Evolutionary conservation across 1,284 basidiomycete species (phyloP).

Genomic region (Schizophyllum commune): DNA sequence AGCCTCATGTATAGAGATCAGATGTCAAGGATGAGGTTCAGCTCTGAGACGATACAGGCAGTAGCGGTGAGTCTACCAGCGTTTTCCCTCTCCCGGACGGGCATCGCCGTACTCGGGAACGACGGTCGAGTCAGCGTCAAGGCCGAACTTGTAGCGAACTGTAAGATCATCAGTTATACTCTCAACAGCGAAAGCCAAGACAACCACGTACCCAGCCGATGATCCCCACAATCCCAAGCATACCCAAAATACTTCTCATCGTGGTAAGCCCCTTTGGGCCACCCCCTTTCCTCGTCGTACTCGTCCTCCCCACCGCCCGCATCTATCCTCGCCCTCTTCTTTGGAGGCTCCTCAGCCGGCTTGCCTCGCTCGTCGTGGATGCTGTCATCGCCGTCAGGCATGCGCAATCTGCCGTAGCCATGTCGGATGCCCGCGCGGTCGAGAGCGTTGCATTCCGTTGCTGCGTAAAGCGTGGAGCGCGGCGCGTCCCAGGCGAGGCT

Average conservation of each 20-base stretch:
- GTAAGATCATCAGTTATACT: not conserved
- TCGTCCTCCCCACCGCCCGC: slow-evolving; percentile 2
- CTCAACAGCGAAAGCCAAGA: not conserved
- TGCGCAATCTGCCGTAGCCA: slow-evolving; percentile 24
- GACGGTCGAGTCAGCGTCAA: slow-evolving; percentile 2
- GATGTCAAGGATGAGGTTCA: too few relatives aligned
- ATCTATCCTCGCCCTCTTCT: not conserved
- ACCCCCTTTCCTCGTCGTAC: slow-evolving; percentile 15
- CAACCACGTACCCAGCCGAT: slow-evolving; percentile 22
- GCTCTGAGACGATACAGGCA: too few relatives aligned
- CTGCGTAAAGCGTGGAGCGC: slow-evolving; percentile 25
- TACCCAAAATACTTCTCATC: slow-evolving; percentile 27
- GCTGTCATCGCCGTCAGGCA: not conserved
- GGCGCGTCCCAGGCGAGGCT: slow-evolving; percentile 27
- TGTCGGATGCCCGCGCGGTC: slow-evolving; percentile 21
- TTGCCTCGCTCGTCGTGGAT: not conserved
- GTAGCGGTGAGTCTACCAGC: not conserved
- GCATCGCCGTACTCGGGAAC: slow-evolving; percentile 2
- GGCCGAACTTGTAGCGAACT: slow-evolving; percentile 13
- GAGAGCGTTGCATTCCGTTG: slow-evolving; percentile 26
- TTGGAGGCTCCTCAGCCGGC: too few relatives aligned
- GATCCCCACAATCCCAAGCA: slow-evolving; percentile 26
- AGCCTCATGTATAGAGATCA: too few relatives aligned
- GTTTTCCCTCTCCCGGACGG: not conserved
- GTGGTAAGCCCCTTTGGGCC: slow-evolving; percentile 26